These are phyloP conservation scores for Apiospora arundinis DNA, from an alignment of 2,329 filamentous ascomycete genomes.

Conservation along the genomic window DNA sequence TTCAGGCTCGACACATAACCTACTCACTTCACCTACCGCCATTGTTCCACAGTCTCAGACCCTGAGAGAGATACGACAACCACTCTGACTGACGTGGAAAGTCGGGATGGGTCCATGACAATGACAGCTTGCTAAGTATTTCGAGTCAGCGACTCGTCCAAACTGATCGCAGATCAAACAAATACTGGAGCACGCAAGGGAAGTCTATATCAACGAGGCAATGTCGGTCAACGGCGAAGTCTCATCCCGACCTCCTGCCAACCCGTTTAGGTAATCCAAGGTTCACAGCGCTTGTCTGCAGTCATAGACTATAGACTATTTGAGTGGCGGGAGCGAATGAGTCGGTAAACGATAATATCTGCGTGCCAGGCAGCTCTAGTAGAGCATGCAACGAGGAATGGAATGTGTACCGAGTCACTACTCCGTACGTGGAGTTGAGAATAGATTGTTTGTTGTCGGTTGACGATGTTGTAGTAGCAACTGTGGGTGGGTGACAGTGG, in stretches of 20 bases:
- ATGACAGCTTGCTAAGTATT: constrained; percentile 1
- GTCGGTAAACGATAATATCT: not conserved
- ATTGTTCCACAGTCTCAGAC: constrained; percentile 4
- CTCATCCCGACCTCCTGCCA: not conserved
- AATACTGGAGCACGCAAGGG: not conserved
- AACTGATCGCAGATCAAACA: not conserved
- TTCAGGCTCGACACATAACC: not conserved
- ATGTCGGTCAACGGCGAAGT: constrained; percentile 8
- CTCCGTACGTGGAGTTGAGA: not conserved
- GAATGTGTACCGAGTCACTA: not conserved
- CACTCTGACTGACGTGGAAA: not conserved
- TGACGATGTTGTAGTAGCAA: not conserved
- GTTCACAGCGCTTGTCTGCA: not conserved
- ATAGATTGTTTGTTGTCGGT: not conserved
- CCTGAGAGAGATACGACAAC: not conserved
- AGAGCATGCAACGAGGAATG: not conserved
- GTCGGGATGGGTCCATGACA: not conserved
- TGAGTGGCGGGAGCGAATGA: not conserved
- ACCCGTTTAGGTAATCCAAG: constrained; percentile 13
- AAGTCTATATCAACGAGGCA: constrained; percentile 7
- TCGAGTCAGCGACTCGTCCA: not conserved
- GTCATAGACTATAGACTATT: constrained; percentile 1
- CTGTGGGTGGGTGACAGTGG: not conserved
- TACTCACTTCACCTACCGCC: not conserved
- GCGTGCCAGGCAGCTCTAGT: not conserved